Percentiles rank a stretch among this genome's conserved stretches.
Conservation (phyloP, 441 rosid genomes). For the Jatropha podagrica region DNA sequence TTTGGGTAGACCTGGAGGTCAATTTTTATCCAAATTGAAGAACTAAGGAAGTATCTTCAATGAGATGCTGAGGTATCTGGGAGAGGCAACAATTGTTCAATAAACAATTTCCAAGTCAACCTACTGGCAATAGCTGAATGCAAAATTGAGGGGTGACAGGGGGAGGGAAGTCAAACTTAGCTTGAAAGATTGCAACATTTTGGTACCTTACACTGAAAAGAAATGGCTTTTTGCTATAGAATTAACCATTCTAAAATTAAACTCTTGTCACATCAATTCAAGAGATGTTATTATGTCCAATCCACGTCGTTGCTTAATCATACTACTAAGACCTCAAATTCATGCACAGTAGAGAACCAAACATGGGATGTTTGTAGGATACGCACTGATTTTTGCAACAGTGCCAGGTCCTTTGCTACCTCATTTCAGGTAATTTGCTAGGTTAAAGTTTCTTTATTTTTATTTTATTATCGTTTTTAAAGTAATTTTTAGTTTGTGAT, state of each 20-base stretch:
- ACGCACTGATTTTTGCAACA: slow-evolving; percentile 29
- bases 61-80: too few species aligned
- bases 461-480: background rate
- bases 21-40: too few species aligned
- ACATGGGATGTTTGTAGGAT: slow-evolving; percentile 24
- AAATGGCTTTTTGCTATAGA: slow-evolving; percentile 1
- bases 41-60: too few species aligned
- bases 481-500: background rate
- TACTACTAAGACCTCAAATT: slow-evolving; percentile 25
- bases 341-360: slow-evolving; percentile 27
- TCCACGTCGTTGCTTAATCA: slow-evolving; percentile 24
- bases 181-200: background rate
- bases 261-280: slow-evolving; percentile 38
- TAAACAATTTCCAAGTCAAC: background rate
- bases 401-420: slow-evolving; percentile 51
- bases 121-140: background rate
- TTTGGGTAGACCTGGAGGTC: too few species aligned
- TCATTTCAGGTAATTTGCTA: slow-evolving; percentile 40
- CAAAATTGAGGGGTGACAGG: too few species aligned
- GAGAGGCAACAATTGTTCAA: too few species aligned
- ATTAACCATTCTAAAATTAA: slow-evolving; percentile 45
- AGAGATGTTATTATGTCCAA: slow-evolving; percentile 30
- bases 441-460: background rate
- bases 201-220: background rate
- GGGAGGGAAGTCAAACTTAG: too few species aligned